Evolutionary conservation across 2,329 filamentous ascomycete genomes (phyloP).

Genomic region (Hypoxylon sp.): DNA sequence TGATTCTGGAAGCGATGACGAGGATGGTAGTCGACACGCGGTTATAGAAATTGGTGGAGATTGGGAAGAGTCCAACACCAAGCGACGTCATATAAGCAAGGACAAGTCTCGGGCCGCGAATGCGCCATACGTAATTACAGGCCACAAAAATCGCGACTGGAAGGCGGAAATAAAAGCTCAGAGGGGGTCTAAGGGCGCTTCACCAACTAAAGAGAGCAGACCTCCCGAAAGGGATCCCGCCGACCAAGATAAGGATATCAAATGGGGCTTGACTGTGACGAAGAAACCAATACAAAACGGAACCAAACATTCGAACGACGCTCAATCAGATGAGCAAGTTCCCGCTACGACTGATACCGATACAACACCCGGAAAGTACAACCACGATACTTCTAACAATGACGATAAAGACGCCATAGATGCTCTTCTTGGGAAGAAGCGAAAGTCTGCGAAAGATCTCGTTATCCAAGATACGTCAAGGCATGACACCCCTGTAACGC

Average conservation of each 20-base stretch:
- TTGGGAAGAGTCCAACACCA: constrained; percentile 42
- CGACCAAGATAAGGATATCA: constrained; percentile 53
- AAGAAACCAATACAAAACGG: constrained; percentile 43
- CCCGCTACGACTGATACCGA: constrained; percentile 24
- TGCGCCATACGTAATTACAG: constrained; percentile 46
- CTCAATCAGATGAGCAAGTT: constrained; percentile 15
- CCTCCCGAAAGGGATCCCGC: constrained; percentile 44
- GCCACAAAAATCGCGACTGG: constrained; percentile 52
- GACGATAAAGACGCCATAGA: constrained; percentile 70
- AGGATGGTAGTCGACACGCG: constrained; percentile 45
- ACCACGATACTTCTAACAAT: constrained; percentile 29
- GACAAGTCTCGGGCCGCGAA: constrained; percentile 32
- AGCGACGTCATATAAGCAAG: constrained; percentile 25
- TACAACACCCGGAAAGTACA: constrained; percentile 30
- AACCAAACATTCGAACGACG: constrained; percentile 34
- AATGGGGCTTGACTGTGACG: constrained; percentile 54
- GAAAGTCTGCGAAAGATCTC: constrained; percentile 59
- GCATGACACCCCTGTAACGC: constrained; percentile 41
- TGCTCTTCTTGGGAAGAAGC: constrained; percentile 71
- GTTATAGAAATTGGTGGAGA: constrained; percentile 50
- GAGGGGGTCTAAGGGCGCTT: constrained; percentile 22
- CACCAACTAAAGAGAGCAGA: constrained; percentile 9
- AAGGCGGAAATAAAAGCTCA: constrained; percentile 48
- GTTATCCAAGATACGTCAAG: constrained; percentile 59
- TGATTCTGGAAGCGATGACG: constrained; percentile 55